Base-by-base conservation (phyloP, 129 eudicot genomes). In the carrot (Daucus carota) region DNA sequence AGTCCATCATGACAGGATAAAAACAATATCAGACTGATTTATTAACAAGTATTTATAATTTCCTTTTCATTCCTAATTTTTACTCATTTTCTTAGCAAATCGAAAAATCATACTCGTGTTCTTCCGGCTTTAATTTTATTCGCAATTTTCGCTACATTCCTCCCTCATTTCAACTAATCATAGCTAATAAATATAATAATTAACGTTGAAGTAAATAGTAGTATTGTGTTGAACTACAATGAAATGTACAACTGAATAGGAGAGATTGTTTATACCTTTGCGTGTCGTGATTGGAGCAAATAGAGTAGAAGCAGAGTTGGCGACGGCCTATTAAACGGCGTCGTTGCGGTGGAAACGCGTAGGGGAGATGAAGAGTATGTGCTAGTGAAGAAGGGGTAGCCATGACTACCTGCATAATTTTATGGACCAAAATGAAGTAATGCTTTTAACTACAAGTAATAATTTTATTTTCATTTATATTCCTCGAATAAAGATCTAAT, bases 281-380 rank as follows among this genome's bases (percentile, higher is more conserved):
- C 24, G 78, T 81, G 38, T 78, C 66, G 15, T 46, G 82, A 45
- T 70, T 81, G 76, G 83, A 88, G 31, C 90, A 85, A 54, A 87
- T 73, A 81, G 89, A 84, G 77, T 78, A 82, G 81, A 84, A 86
- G 86, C 94, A 89, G 80, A 92, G 89, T 48, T 89, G 83, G 78
- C 97, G 96, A 75, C 91, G 92, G 73, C 89, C 88, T 22, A 85
- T 65, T 17, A 84, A 83, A 4, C 82, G 84, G 52, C 87, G 45
- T 46, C 65, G 76, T 33, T 63, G 20, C 29, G 4, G 83, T 32
- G 4, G 36, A 57, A 69, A 29, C 44, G 32, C 70, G 80, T 10
- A 42, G 70, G 14, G 79, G 2, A 75, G 85, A 22, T 73, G 12
- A 52, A 74, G 71, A 2, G 14, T 80, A 59, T 79, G 87, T 47